A percentile compares a stretch with the other conserved stretches of the same genome.
phyloP scores from a whole-genome alignment of 2,329 filamentous ascomycete species.

The Ophiocordyceps camponoti-floridani region DNA sequence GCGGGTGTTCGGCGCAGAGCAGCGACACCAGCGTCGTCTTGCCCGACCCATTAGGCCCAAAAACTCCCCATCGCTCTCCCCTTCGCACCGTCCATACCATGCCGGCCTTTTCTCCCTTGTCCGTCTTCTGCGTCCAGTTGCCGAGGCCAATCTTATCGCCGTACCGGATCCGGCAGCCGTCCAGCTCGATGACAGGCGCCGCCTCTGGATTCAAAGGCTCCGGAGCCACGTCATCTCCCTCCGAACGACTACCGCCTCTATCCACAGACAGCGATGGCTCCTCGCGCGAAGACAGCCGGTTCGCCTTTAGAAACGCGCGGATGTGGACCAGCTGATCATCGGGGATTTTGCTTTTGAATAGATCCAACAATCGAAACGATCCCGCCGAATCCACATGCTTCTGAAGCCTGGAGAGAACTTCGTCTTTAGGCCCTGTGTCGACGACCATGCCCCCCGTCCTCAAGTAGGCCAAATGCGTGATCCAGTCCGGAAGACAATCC shows the following conservation, averaged over 20 bases:
- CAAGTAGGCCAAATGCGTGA: constrained; percentile 66
- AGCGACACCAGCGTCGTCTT: constrained; percentile 91
- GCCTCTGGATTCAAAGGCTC: constrained; percentile 18
- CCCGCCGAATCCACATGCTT: constrained; percentile 28
- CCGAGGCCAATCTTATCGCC: constrained; percentile 62
- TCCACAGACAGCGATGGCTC: background rate
- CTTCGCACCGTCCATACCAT: constrained; percentile 68
- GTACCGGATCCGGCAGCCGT: constrained; percentile 68
- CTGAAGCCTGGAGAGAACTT: constrained; percentile 37
- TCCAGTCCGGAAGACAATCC: constrained; percentile 77
- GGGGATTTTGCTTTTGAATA: constrained; percentile 18
- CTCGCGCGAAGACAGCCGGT: background rate
- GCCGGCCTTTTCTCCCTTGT: constrained; percentile 36
- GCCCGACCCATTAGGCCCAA: constrained; percentile 85
- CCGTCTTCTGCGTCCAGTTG: constrained; percentile 50
- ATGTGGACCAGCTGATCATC: constrained; percentile 32
- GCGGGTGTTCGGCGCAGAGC: constrained; percentile 88
- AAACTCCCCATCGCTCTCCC: constrained; percentile 80
- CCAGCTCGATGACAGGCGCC: constrained; percentile 70
- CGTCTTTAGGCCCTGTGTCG: constrained; percentile 48
- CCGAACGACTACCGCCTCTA: too few species aligned
- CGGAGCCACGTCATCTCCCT: too few species aligned
- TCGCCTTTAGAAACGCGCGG: constrained; percentile 27
- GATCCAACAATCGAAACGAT: too few species aligned
- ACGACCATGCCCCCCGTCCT: constrained; percentile 43